These are phyloP conservation scores for Solanum raphanifolium DNA, from an alignment of 257 asterid genomes.

Conservation along the genomic window DNA sequence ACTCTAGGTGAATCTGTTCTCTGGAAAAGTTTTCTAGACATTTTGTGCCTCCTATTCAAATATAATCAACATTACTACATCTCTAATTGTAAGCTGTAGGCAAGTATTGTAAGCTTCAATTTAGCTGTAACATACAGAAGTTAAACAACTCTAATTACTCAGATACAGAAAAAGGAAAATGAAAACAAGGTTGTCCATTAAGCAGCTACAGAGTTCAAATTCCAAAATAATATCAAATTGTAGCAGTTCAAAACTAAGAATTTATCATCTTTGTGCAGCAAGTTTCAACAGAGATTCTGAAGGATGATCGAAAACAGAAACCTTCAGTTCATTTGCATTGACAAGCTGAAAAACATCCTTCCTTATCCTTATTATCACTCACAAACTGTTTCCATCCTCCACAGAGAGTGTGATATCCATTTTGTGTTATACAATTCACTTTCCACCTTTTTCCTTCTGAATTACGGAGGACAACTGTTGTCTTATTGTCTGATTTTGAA, in stretches of 20 bases:
- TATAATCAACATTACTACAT: neutral
- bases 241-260: neutral
- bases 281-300: neutral
- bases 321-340: neutral
- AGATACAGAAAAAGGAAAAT: neutral
- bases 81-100: neutral
- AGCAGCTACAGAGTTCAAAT: neutral
- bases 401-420: neutral
- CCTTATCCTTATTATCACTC: neutral
- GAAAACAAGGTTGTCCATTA: neutral
- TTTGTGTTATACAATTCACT: neutral
- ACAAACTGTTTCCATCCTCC: conserved; percentile 5
- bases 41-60: neutral
- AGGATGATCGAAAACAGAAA: neutral
- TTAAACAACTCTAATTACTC: neutral
- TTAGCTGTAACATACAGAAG: neutral
- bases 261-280: neutral
- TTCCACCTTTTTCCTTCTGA: neutral
- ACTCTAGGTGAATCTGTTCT: neutral
- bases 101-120: neutral
- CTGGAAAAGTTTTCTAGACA: neutral
- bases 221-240: neutral
- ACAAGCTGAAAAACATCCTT: conserved; percentile 10
- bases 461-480: neutral
- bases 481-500: neutral